Evolutionary conservation across 176 grass and related monocot genomes (phyloP), one percentile per base, ranked within the genome.

Genomic region (Hyparrhenia diplandra): DNA sequence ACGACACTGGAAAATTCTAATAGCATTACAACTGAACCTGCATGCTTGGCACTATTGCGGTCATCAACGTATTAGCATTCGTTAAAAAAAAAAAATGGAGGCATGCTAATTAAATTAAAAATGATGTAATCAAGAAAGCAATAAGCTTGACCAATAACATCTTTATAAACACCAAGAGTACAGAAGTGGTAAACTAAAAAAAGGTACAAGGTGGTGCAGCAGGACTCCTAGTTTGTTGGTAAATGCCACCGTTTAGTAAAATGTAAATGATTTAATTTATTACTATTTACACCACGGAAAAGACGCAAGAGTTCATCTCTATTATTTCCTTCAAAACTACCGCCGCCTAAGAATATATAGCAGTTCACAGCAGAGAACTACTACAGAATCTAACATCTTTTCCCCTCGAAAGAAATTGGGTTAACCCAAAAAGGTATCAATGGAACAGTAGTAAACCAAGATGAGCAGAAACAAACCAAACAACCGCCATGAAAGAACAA

Each of bases 221-320:
- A 59, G 6, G 13, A 39, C 0, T 16, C 13, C 39, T 25, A 40
- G 5, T 37, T 45, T 45, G 42, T 37, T 2, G 73, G 73, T 40
- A 66, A 27, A 60, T 59, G 36, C 0, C 74, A 41, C 9, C 18
- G 13, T 23, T 66, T 16, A 6, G 29, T 35, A 58, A 69, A 21
- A 24, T 39, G 27, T 21, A 47, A 31, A 36, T 11, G 9, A 31
- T 13, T 64, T 54, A 14, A 46, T 46, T 47, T 47, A 70, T 9
- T 74, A 67, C 27, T 82, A 77, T 81, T 89, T 82, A 82, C 83
- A 85, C 14, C 57, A 61, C 81, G 11, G 29, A 61, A 67, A 72
- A 45, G n/a, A 77, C 30, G 29, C 65, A 84, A 29, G 35, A 58
- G 64, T 65, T 72, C 20, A 77, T 55, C 3, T 64, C 14, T 85